Conservation (phyloP, 2,329 filamentous ascomycete species). For the Ophidiomyces ophidiicola region DNA sequence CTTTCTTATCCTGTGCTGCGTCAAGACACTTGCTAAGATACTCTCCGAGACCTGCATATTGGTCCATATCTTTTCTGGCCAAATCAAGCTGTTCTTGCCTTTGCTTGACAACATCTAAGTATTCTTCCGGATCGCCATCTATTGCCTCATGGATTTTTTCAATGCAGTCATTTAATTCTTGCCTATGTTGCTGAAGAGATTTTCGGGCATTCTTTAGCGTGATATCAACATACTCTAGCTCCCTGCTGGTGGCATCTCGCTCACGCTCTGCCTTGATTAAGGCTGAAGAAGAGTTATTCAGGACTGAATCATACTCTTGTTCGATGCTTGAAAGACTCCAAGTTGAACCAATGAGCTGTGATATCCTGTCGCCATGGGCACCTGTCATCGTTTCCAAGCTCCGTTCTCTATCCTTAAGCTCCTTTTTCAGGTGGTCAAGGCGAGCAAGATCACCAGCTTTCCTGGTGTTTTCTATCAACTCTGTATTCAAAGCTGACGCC, state of each 20-base stretch:
- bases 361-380: conserved; percentile 61
- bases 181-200: conserved; percentile 51
- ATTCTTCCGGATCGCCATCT: conserved; percentile 41
- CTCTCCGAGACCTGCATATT: conserved; percentile 54
- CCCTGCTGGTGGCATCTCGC: conserved; percentile 57
- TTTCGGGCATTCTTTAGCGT: conserved; percentile 54
- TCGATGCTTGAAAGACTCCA: conserved; percentile 66
- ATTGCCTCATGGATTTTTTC: conserved; percentile 49
- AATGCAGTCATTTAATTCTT: conserved; percentile 51
- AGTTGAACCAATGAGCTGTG: conserved; percentile 47
- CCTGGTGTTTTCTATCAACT: conserved; percentile 71
- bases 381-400: conserved; percentile 65
- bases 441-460: conserved; percentile 72
- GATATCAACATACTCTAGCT: conserved; percentile 65
- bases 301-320: conserved; percentile 51
- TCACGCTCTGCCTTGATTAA: conserved; percentile 55
- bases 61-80: conserved; percentile 51
- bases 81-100: conserved; percentile 42
- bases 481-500: conserved; percentile 59
- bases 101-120: conserved; percentile 41
- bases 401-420: conserved; percentile 58
- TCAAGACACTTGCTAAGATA: conserved; percentile 60
- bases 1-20: conserved; percentile 53
- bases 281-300: conserved; percentile 46
- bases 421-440: conserved; percentile 70